A percentile compares a stretch with the other conserved stretches of the same genome.
Evolutionary conservation across 305 asterid species (phyloP).

Genomic region (Fraxinus velutina): DNA sequence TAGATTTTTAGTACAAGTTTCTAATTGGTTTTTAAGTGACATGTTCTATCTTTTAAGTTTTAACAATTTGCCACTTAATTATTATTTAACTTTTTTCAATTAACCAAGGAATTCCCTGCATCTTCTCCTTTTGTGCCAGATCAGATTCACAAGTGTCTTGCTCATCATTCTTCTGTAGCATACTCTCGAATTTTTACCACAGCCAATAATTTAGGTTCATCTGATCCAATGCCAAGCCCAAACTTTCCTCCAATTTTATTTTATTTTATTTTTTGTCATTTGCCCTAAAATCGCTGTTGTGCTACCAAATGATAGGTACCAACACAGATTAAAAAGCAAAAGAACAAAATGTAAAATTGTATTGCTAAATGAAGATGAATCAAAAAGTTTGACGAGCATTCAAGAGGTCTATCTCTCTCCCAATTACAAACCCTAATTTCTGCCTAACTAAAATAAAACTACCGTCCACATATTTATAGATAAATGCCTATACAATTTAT

Average conservation of each 20-base stretch:
- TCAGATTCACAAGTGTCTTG: neutral
- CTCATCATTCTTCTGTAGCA: neutral
- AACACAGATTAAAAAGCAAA: neutral
- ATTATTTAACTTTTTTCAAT: neutral
- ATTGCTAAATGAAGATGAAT: neutral
- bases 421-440: neutral
- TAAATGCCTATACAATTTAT: neutral
- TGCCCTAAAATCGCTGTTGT: neutral
- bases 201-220: neutral
- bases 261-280: neutral
- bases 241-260: neutral
- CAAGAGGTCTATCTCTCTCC: neutral
- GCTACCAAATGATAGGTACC: neutral
- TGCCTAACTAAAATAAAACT: neutral
- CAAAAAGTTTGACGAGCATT: neutral
- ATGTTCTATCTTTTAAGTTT: neutral
- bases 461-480: neutral
- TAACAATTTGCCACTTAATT: neutral
- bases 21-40: neutral
- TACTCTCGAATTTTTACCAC: neutral
- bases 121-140: neutral
- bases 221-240: neutral
- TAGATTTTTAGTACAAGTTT: neutral
- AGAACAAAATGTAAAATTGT: neutral
- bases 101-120: neutral